Evolutionary conservation across 768 basidiomycete species (phyloP), one percentile per base, ranked within the genome.

Genomic region (Leccinum sublutescens): DNA sequence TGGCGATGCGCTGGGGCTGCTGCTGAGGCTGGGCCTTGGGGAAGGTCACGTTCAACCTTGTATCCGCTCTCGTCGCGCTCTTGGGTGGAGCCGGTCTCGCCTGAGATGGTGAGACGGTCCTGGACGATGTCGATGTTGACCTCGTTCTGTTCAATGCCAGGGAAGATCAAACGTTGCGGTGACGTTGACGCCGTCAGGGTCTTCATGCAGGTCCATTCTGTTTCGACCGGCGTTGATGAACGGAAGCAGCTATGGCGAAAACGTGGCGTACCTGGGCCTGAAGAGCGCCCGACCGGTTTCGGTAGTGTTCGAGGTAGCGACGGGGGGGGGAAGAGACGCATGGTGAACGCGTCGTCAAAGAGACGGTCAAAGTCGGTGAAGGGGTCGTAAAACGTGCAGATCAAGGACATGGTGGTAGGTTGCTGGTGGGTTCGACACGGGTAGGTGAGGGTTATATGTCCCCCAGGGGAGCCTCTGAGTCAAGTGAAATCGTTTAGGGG

Each of bases 161-260:
- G 86, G 84, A 8, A 40, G 8, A 17, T 40, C 38, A 8, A 40
- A 40, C 7, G 38, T 17, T 40, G 38, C 38, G 38, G 38, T 82
- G 38, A 86, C 79, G 47, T 73, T 65, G 64, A 84, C 83, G n/a
- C 68, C 71, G 23, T 80, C 75, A 0, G 64, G 50, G 57, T 83
- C 72, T 63, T 85, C 83, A 63, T 82, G 80, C 14, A 85, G 70
- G 62, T 85, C 83, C 79, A 85, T 80, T 61, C 84, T 85, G 60
- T 21, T 25, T 23, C 19, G 33, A 27, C 19, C 38, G 8, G 36
- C 14, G 14, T 36, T 2, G 3, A 34, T 64, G 54, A 59, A 25
- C 25, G 15, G 4, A 10, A 12, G 40, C 1, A 33, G 52, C 25
- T 25, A 19, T 17, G 15, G 19, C 2, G 6, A 21, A 17, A 8